These are phyloP conservation scores for Teunomyces tritomae DNA, from an alignment of 805 yeast genomes.

Conservation along the genomic window DNA sequence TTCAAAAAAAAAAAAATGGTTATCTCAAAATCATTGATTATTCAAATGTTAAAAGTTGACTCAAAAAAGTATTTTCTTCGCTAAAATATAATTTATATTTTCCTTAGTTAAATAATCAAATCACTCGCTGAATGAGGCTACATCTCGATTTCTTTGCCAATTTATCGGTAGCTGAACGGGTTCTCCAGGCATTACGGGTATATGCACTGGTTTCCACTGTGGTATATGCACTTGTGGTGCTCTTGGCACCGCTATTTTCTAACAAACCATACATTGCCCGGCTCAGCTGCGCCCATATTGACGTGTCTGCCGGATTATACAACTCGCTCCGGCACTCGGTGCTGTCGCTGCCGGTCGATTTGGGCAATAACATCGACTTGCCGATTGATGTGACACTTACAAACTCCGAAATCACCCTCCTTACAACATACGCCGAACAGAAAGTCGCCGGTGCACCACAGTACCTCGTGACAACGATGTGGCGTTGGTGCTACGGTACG, in stretches of 20 bases:
- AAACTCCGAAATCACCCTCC: conserved; percentile 46
- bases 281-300: conserved; percentile 50
- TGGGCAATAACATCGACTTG: conserved; percentile 4
- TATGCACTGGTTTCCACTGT: conserved; percentile 16
- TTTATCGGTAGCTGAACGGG: conserved; percentile 23
- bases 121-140: no score
- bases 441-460: conserved; percentile 52
- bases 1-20: no score
- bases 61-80: no score
- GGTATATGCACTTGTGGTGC: conserved; percentile 16
- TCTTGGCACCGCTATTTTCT: conserved; percentile 26
- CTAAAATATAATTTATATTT: no score
- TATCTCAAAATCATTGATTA: no score
- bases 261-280: conserved; percentile 25
- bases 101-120: no score
- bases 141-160: not conserved
- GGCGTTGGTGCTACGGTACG: conserved; percentile 47
- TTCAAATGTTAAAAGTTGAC: no score
- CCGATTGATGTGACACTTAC: conserved; percentile 39
- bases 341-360: conserved; percentile 10
- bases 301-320: conserved; percentile 54
- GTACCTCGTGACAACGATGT: conserved; percentile 37
- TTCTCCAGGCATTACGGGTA: conserved; percentile 26
- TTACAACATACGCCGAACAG: conserved; percentile 44
- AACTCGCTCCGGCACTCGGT: conserved; percentile 38